Evolutionary conservation across 1,139 yeast genomes (phyloP).

Genomic region (Suhomyces terraborum): DNA sequence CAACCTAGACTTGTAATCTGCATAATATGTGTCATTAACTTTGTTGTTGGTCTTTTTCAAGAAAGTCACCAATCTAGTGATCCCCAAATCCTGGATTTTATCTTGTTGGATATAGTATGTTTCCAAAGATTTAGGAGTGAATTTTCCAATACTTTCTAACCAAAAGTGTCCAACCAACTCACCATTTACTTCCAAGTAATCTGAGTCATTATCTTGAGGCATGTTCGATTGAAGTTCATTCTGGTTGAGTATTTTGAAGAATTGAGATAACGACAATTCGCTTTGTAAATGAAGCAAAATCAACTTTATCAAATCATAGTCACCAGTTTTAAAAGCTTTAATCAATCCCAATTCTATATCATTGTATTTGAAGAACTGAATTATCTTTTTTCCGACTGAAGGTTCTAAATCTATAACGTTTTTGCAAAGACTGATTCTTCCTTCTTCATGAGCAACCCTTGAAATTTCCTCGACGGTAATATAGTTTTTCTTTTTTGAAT

Average conservation of each 20-base stretch:
- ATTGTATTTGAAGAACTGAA: constrained; percentile 66
- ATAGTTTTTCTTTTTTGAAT: constrained; percentile 22
- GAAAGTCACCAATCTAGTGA: constrained; percentile 23
- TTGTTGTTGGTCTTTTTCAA: constrained; percentile 15
- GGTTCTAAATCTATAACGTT: constrained; percentile 69
- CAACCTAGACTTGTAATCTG: constrained; percentile 30
- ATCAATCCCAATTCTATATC: constrained; percentile 71
- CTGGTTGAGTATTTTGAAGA: constrained; percentile 44
- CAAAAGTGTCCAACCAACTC: constrained; percentile 48
- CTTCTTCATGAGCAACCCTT: constrained; percentile 77
- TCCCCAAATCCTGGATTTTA: constrained; percentile 28
- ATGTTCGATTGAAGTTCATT: constrained; percentile 32
- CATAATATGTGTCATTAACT: constrained; percentile 23
- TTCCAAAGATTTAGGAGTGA: constrained; percentile 28
- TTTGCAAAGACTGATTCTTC: constrained; percentile 69
- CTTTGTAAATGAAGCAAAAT: constrained; percentile 56
- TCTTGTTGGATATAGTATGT: constrained; percentile 40
- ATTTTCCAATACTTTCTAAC: constrained; percentile 35
- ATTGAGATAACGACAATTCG: constrained; percentile 40
- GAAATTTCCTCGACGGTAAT: constrained; percentile 68
- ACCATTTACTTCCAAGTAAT: constrained; percentile 29
- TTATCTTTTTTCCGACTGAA: constrained; percentile 60
- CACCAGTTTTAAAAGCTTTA: constrained; percentile 67
- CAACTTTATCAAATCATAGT: constrained; percentile 63
- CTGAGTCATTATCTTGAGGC: constrained; percentile 17